A percentile compares a stretch with the other conserved stretches of the same genome.
Conservation (phyloP, 2,329 filamentous ascomycete genomes). For the Calonectria montana region DNA sequence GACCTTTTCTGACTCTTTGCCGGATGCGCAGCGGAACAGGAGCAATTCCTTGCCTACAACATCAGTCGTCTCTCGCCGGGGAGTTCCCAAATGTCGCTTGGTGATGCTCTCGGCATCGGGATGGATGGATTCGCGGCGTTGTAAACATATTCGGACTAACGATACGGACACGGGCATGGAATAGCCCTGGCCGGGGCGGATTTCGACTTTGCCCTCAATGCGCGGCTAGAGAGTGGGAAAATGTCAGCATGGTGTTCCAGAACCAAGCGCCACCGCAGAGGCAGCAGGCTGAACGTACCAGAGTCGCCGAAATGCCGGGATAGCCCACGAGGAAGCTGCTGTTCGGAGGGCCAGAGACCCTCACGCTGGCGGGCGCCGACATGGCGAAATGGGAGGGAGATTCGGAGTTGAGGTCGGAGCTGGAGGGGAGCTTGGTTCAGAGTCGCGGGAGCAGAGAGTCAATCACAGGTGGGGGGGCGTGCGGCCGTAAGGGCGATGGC, state of each 20-base stretch:
- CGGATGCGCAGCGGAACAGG: slow-evolving; percentile 85
- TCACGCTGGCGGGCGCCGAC: slow-evolving; percentile 68
- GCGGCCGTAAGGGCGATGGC: slow-evolving; percentile 31
- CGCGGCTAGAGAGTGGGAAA: slow-evolving; percentile 72
- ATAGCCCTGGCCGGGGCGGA: slow-evolving; percentile 85
- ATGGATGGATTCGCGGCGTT: slow-evolving; percentile 95
- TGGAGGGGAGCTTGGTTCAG: slow-evolving; percentile 19
- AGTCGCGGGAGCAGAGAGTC: slow-evolving; percentile 21
- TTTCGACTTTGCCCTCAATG: slow-evolving; percentile 98
- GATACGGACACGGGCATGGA: slow-evolving; percentile 92
- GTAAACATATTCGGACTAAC: slow-evolving; percentile 92
- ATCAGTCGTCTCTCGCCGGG: slow-evolving; percentile 89
- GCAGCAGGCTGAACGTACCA: slow-evolving; percentile 72
- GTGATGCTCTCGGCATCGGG: slow-evolving; percentile 94
- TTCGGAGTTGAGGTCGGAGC: slow-evolving; percentile 12
- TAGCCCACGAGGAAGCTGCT: slow-evolving; percentile 97
- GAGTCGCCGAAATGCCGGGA: slow-evolving; percentile 94
- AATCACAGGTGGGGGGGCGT: slow-evolving; percentile 29
- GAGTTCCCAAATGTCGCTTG: slow-evolving; percentile 90
- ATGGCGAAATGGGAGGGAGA: slow-evolving; percentile 31
- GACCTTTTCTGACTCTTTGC: slow-evolving; percentile 87
- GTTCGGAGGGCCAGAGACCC: slow-evolving; percentile 97
- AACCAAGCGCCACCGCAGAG: slow-evolving; percentile 17
- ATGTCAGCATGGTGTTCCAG: slow-evolving; percentile 34
- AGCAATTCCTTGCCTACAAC: slow-evolving; percentile 96